Percentiles rank a stretch among this genome's conserved stretches.
Evolutionary conservation across 2,329 filamentous ascomycete species (phyloP).

Genomic region (Exophiala aquamarina): DNA sequence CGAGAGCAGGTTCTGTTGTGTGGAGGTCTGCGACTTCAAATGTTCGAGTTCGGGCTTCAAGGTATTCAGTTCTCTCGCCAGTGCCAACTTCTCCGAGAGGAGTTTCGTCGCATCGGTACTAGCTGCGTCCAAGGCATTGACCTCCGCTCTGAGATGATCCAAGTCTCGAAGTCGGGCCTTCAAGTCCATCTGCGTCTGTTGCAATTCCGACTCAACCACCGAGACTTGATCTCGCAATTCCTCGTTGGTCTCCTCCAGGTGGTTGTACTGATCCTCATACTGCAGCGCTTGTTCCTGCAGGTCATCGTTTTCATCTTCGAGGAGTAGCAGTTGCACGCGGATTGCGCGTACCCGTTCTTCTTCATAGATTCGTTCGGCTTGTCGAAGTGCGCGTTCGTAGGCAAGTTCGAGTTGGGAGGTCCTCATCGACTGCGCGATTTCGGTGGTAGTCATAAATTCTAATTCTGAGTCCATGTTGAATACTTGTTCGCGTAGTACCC

Average conservation of each 20-base stretch:
- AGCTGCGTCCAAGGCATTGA: slow-evolving; percentile 66
- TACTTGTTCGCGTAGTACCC: neutral
- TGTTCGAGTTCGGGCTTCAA: slow-evolving; percentile 64
- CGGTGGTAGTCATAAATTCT: slow-evolving; percentile 16
- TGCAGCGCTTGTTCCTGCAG: slow-evolving; percentile 63
- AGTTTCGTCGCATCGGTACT: slow-evolving; percentile 70
- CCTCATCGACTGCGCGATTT: slow-evolving; percentile 38
- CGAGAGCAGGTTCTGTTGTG: slow-evolving; percentile 67
- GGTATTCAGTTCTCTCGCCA: slow-evolving; percentile 59
- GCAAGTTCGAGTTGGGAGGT: slow-evolving; percentile 64
- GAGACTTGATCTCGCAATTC: slow-evolving; percentile 42
- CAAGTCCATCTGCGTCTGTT: slow-evolving; percentile 52
- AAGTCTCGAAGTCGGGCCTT: slow-evolving; percentile 55
- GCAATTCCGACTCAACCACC: slow-evolving; percentile 47
- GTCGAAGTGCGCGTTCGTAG: slow-evolving; percentile 65
- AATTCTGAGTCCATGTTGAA: slow-evolving; percentile 20
- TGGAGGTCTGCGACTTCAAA: slow-evolving; percentile 56
- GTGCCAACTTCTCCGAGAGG: slow-evolving; percentile 63
- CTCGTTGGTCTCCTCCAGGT: slow-evolving; percentile 51
- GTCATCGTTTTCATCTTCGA: slow-evolving; percentile 71
- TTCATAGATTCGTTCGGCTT: slow-evolving; percentile 67
- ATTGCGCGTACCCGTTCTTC: slow-evolving; percentile 73
- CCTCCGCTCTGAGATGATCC: slow-evolving; percentile 62
- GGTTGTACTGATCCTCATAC: slow-evolving; percentile 54
- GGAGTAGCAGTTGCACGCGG: slow-evolving; percentile 66